Percentiles rank a stretch among this genome's conserved stretches.
phyloP scores from a whole-genome alignment of 805 yeast genomes.

The Scheffersomyces stipitis region DNA sequence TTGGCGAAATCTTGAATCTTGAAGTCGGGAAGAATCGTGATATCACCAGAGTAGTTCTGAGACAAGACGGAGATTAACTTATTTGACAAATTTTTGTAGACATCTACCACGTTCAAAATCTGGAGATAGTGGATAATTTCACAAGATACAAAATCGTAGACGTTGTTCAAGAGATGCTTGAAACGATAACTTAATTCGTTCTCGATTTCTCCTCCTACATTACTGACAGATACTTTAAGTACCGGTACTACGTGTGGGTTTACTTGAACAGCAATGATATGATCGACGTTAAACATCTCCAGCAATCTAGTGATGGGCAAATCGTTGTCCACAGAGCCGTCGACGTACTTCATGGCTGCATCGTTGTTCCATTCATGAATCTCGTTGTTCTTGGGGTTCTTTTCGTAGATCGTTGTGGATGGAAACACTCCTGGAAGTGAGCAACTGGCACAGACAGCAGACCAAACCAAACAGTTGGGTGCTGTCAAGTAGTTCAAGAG shows the following conservation, averaged over 20 bases:
- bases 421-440: conserved; percentile 91
- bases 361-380: conserved; percentile 79
- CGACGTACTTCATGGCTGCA: conserved; percentile 78
- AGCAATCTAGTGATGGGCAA: conserved; percentile 85
- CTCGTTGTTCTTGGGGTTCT: conserved; percentile 69
- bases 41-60: conserved; percentile 90
- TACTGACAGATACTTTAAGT: conserved; percentile 63
- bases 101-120: conserved; percentile 71
- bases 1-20: conserved; percentile 56
- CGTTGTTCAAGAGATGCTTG: conserved; percentile 49
- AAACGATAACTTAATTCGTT: conserved; percentile 56
- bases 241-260: conserved; percentile 95
- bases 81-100: conserved; percentile 69
- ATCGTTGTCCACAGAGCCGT: conserved; percentile 95
- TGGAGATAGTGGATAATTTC: conserved; percentile 81
- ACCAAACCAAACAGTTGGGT: conserved; percentile 80
- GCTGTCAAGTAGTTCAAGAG: conserved; percentile 77
- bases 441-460: conserved; percentile 92
- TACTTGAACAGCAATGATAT: conserved; percentile 95
- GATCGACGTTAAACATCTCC: conserved; percentile 97
- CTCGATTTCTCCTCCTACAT: conserved; percentile 69
- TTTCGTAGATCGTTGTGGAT: conserved; percentile 81
- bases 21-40: conserved; percentile 85
- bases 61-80: conserved; percentile 74
- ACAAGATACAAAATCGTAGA: conserved; percentile 59